These are phyloP conservation scores for Ceratopteris richardii DNA, from an alignment of 75 land plant genomes.

Conservation along the genomic window DNA sequence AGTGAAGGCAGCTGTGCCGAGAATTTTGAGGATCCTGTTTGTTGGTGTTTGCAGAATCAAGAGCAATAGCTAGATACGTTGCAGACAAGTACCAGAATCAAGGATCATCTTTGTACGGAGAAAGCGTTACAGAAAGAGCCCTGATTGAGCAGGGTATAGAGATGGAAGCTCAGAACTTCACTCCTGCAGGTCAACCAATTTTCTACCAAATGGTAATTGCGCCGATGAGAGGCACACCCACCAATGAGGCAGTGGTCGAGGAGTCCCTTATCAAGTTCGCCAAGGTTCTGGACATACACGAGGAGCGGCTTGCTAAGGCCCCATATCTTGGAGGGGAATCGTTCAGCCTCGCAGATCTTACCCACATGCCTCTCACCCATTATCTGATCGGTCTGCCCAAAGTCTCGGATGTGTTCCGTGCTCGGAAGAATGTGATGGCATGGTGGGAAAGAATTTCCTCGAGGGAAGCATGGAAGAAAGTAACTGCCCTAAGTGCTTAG, in stretches of 20 bases:
- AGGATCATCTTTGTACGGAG: conserved; percentile 32
- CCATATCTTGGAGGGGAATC: conserved; percentile 61
- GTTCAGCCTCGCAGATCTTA: conserved; percentile 64
- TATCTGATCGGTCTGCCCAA: conserved; percentile 27
- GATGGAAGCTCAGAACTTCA: conserved; percentile 40
- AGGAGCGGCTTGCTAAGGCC: conserved; percentile 34
- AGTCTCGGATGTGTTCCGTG: conserved; percentile 15
- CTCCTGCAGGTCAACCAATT: conserved; percentile 26
- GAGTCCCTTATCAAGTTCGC: conserved; percentile 33
- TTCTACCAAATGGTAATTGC: conserved; percentile 27
- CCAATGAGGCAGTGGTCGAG: conserved; percentile 22
- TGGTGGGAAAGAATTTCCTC: conserved; percentile 53
- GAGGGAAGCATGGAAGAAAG: conserved; percentile 47
- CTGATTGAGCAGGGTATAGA: conserved; percentile 65
- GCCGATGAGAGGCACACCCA: conserved; percentile 9
- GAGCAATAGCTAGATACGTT: conserved; percentile 54
- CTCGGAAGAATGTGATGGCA: conserved; percentile 35
- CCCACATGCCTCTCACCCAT: conserved; percentile 43
- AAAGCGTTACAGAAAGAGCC: conserved; percentile 25
- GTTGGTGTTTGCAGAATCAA: conserved; percentile 38
- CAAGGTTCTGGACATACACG: conserved; percentile 48
- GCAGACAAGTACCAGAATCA: conserved; percentile 32
- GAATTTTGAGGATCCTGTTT: too few species aligned
- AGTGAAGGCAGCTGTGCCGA: too few species aligned
- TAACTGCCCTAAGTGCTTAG: conserved; percentile 25